phyloP scores from a whole-genome alignment of 345 rosid species.

The Hypericum perforatum region DNA sequence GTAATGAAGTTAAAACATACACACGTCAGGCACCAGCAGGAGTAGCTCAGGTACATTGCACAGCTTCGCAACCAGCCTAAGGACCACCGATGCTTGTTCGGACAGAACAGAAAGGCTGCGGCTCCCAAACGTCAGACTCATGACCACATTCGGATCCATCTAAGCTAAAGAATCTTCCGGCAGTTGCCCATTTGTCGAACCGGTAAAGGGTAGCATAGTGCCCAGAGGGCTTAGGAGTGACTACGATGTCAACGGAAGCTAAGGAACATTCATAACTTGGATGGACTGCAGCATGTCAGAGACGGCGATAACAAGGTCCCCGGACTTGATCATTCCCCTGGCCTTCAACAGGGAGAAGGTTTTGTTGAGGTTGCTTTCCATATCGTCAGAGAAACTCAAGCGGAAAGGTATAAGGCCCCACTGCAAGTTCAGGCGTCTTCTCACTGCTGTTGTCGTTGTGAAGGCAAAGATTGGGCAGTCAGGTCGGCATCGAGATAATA shows the following conservation, averaged over 20 bases:
- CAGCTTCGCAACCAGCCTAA: too few relatives aligned
- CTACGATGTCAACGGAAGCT: neutral
- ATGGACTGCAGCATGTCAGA: constrained; percentile 95
- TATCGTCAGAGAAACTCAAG: constrained; percentile 79
- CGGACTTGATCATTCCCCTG: constrained; percentile 94
- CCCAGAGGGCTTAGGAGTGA: too few relatives aligned
- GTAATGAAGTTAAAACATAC: too few relatives aligned
- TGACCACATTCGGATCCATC: too few relatives aligned
- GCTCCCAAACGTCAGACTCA: too few relatives aligned
- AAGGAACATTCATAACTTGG: constrained; percentile 87
- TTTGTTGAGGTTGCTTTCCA: constrained; percentile 86
- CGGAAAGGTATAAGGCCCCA: constrained; percentile 99
- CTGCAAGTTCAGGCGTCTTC: constrained; percentile 86
- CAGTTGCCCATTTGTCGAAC: too few relatives aligned
- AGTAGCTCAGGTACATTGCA: too few relatives aligned
- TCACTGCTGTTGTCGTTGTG: constrained; percentile 59
- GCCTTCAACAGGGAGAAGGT: constrained; percentile 91
- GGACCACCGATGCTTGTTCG: too few relatives aligned
- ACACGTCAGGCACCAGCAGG: too few relatives aligned
- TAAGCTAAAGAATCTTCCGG: too few relatives aligned
- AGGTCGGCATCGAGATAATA: constrained; percentile 86
- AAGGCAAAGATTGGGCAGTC: constrained; percentile 98
- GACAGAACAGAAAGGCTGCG: too few relatives aligned
- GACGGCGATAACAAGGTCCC: constrained; percentile 90
- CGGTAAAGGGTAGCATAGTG: too few relatives aligned